Base-by-base conservation (phyloP, 306 rosid species). In the Amphicarpaea edgeworthii region DNA sequence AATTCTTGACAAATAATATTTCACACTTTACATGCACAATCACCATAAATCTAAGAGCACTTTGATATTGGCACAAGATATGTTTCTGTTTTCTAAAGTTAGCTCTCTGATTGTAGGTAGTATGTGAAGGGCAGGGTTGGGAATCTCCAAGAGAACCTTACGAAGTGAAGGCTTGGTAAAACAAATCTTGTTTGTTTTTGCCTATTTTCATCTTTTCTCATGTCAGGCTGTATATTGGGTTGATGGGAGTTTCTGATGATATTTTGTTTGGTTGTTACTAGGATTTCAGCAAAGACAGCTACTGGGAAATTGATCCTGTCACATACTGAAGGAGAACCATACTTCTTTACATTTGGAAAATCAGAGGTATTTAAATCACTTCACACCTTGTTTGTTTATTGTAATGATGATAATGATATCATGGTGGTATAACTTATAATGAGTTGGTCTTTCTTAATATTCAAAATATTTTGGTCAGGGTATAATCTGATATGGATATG, bases 91-190 rank as follows among this genome's bases (percentile, higher is more conserved):
- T 73, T 60, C 60, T 10, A 28, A 47, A 24, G 61, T 68, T 70
- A 65, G 47, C 60, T 79, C 59, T 78, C 23, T 78, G 53, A 79
- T 71, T 75, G 76, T 83, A 96, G 99, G 87, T 96, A 40, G 80
- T 88, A 57, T 62, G 57, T 63, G 98, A 90, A 79, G 99, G 99
- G 51, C 86, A 89, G 87, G 98, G 98, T 50, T 96, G 99, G 99
- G 99, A 96, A 86, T 90, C 91, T 19, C 98, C 99, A 2, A 84
- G 99, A 76, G 98, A 92, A 79, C 99, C 98, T 51, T 96, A 96
- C 50, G 99, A 96, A 93, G 96, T 96, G 61, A 90, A 92, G 84
- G 98, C 96, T 57, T 88, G 99, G 99, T 96, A 90, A 79, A 46
- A 28, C 59, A 7, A 19, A 41, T 46, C 65, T 28, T 79, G 54